phyloP scores from a whole-genome alignment of 73 alveolate species.

The Symbiodinium natans region DNA sequence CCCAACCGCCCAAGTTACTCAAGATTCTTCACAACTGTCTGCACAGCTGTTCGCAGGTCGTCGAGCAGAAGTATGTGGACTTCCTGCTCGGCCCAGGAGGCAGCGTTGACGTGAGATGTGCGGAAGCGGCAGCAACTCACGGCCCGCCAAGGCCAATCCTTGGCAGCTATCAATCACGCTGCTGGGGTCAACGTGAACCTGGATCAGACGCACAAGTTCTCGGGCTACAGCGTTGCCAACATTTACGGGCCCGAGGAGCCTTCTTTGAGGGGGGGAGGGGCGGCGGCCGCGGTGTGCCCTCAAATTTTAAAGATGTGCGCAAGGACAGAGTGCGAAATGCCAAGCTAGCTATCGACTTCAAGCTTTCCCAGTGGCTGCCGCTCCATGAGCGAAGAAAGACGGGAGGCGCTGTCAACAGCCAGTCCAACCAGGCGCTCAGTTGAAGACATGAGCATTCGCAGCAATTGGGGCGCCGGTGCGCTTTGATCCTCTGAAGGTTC shows the following conservation, averaged over 20 bases:
- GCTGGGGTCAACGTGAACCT: conserved; percentile 85
- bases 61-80: conserved; percentile 77
- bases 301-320: no score
- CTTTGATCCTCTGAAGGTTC: not conserved
- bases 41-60: conserved; percentile 24
- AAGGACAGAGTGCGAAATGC: conserved; percentile 69
- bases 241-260: conserved; percentile 65
- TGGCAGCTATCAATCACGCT: conserved; percentile 86
- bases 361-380: conserved; percentile 84
- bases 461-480: no score
- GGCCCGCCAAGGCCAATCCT: conserved; percentile 14
- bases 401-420: not conserved
- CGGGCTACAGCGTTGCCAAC: conserved; percentile 75
- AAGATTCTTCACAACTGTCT: no score
- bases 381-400: conserved; percentile 48
- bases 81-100: conserved; percentile 81
- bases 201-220: conserved; percentile 88
- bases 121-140: not conserved
- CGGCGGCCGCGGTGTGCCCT: no score
- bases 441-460: no score
- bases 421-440: not conserved
- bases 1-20: no score
- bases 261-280: no score
- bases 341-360: conserved; percentile 82
- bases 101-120: not conserved